These are phyloP conservation scores for Agarophyton chilense DNA, from an alignment of 23 red algal species.

Conservation along the genomic window DNA sequence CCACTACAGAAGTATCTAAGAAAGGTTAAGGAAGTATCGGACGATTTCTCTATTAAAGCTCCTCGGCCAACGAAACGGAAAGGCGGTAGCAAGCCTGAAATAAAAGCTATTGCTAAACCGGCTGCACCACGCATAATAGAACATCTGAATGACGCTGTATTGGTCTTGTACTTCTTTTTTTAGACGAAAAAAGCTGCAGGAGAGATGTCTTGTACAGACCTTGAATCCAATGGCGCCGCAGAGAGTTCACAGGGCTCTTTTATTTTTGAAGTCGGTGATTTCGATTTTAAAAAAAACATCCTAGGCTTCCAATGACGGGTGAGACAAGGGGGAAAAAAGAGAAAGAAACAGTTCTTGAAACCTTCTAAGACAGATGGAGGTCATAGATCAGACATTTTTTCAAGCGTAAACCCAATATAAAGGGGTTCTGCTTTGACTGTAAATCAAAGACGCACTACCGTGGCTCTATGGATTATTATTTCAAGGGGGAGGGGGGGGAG, in stretches of 20 bases:
- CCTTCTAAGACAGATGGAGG: not conserved
- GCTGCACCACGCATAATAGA: not conserved
- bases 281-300: not conserved
- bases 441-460: not conserved
- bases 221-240: not conserved
- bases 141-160: constrained; percentile 31
- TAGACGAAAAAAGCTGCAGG: not conserved
- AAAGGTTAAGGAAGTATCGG: not conserved
- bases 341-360: not conserved
- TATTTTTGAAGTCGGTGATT: not conserved
- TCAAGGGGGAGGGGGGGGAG: not conserved
- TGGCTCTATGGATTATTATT: not conserved
- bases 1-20: not conserved
- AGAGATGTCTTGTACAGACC: not conserved
- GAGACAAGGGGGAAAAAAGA: not conserved
- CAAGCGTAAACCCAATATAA: not conserved
- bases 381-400: not conserved
- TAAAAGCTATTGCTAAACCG: not conserved
- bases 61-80: not conserved
- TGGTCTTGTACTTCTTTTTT: not conserved
- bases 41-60: not conserved
- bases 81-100: not conserved
- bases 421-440: constrained; percentile 3
- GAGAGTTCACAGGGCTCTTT: not conserved
- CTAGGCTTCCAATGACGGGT: not conserved